phyloP scores from a whole-genome alignment of 345 rosid genomes.

The Trapa bicornis region DNA sequence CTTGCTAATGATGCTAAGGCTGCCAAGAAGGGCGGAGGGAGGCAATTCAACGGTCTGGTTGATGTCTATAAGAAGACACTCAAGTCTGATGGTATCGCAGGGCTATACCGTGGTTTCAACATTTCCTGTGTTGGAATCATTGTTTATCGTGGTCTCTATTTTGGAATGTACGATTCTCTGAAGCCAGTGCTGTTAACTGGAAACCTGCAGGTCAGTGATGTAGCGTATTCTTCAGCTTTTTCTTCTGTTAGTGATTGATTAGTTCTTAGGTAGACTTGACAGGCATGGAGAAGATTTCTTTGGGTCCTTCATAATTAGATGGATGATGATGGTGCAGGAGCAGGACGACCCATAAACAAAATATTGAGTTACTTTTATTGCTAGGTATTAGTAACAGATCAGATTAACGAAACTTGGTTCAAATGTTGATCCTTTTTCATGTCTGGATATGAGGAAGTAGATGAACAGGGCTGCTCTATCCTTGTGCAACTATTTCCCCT shows the following conservation, averaged over 20 bases:
- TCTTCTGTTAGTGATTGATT: background rate
- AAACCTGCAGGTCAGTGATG: conserved; percentile 33
- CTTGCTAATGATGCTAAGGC: conserved; percentile 84
- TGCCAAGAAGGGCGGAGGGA: conserved; percentile 75
- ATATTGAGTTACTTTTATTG: background rate
- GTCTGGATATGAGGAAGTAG: background rate
- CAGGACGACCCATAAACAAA: background rate
- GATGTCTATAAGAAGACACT: conserved; percentile 78
- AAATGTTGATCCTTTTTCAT: background rate
- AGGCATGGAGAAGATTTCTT: background rate
- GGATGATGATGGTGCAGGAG: background rate
- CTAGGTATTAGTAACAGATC: background rate
- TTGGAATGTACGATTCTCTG: conserved; percentile 78
- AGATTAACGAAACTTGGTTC: background rate
- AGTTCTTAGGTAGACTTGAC: background rate
- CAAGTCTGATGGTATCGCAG: conserved; percentile 61
- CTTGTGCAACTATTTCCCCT: background rate
- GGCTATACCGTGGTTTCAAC: conserved; percentile 85
- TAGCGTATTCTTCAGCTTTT: background rate
- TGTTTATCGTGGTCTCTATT: conserved; percentile 80
- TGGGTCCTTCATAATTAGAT: background rate
- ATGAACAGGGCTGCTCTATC: background rate
- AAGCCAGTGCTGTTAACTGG: conserved; percentile 69
- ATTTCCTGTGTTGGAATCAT: conserved; percentile 73
- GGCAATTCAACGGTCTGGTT: conserved; percentile 71